Evolutionary conservation across 1,284 basidiomycete species (phyloP), one percentile per base, ranked within the genome.

Genomic region (Coniferiporia weirii): DNA sequence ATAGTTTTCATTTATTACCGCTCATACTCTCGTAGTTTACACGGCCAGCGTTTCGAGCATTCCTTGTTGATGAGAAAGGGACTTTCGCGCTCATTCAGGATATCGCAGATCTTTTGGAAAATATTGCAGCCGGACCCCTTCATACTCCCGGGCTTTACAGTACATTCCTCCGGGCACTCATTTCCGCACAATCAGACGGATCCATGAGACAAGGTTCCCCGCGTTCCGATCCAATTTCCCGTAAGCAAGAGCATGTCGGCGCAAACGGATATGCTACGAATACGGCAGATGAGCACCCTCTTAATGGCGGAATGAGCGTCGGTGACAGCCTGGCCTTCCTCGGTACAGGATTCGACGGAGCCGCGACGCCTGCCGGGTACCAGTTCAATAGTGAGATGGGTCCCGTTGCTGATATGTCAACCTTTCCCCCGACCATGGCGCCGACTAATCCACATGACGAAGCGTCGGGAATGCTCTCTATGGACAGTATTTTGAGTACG

Each of bases 141-240:
- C 93, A 96, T 68, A 93, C 93, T 0, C 92, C 92, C 0, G 85
- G 89, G 4, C 78, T 96, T 56, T 96, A 97, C 75, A 87, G 88
- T 66, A 79, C 83, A 13, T 95, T 96, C 77, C 79, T 96, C 22
- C 85, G 89, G 5, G 91, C 91, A 10, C 82, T 93, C 22, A 80
- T 89, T 60, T 79, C 82, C 5, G 83, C 82, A 19, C 83, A 84
- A 64, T 74, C 78, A 22, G 81, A 85, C 10, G 45, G 46, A 20
- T 52, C 53, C 51, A 54, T n/a, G 27, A 32, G 50, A 35, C 52
- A 55, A 49, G 45, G 46, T 52, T 59, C 61, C 4, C 60, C 56
- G 27, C 55, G 38, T 19, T 49, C 40, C 35, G 61, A 55, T 55
- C 55, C 40, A 20, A 49, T 47, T 32, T 36, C 40, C 47, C 59